Conservation (phyloP, 495 filamentous ascomycete genomes). For the Astrothelium macrocarpum region DNA sequence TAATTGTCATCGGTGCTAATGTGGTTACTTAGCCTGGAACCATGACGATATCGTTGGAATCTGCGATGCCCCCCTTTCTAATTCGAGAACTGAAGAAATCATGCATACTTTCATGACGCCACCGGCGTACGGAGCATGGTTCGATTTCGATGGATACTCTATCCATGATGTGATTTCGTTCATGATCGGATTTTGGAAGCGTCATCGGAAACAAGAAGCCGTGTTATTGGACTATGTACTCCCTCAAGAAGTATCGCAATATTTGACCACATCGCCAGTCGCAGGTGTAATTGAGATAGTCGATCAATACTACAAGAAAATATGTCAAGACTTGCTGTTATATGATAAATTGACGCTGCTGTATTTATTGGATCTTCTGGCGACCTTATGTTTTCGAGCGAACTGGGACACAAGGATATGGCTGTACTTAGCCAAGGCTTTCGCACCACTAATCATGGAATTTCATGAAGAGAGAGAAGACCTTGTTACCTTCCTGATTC, state of each 20-base stretch:
- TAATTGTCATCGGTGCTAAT: neutral
- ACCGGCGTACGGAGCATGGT: too few relatives aligned
- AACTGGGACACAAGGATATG: neutral
- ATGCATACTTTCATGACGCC: too few relatives aligned
- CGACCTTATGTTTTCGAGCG: neutral
- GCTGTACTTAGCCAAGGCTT: neutral
- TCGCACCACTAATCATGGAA: neutral
- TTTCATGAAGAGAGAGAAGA: neutral
- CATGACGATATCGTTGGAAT: too few relatives aligned
- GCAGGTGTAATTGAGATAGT: neutral
- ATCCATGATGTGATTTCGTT: neutral
- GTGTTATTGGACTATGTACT: neutral
- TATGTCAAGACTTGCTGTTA: neutral
- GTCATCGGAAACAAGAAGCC: neutral
- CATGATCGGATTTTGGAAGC: neutral
- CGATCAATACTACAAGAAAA: neutral
- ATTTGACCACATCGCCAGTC: neutral
- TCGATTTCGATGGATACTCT: too few relatives aligned
- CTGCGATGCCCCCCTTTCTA: too few relatives aligned
- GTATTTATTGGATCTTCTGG: neutral
- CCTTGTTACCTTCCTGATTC: neutral
- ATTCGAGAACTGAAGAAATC: too few relatives aligned
- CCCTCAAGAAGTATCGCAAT: neutral
- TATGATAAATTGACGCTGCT: neutral
- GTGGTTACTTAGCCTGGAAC: too few relatives aligned